These are phyloP conservation scores for Ceratocystis ficicola DNA, from an alignment of 2,329 filamentous ascomycete species.

Conservation along the genomic window DNA sequence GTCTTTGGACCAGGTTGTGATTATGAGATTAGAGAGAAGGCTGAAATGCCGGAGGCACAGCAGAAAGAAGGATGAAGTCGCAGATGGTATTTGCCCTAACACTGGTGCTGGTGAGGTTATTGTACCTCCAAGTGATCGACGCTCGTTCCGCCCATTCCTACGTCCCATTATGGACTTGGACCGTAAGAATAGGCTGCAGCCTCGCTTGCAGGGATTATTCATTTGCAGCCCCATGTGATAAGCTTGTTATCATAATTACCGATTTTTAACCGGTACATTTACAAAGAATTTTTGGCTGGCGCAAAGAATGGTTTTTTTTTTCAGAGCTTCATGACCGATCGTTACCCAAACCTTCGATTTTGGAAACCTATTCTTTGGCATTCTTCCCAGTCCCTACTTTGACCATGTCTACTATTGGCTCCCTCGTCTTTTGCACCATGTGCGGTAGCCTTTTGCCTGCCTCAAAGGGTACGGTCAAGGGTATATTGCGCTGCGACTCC, in stretches of 20 bases:
- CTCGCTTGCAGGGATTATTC: slow-evolving; percentile 21
- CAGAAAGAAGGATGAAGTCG: background rate
- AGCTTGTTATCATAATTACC: slow-evolving; percentile 19
- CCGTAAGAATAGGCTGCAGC: slow-evolving; percentile 11
- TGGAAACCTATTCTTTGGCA: no score
- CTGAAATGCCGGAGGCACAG: background rate
- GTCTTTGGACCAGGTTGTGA: background rate
- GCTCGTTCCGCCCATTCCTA: slow-evolving; percentile 12
- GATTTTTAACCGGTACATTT: background rate
- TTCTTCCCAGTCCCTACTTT: background rate
- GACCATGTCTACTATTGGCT: slow-evolving; percentile 80
- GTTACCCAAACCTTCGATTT: no score
- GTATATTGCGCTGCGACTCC: slow-evolving; percentile 68
- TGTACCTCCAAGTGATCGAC: slow-evolving; percentile 6
- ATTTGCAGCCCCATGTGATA: slow-evolving; percentile 10
- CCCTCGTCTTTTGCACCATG: slow-evolving; percentile 81
- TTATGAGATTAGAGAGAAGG: background rate
- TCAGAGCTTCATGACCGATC: background rate
- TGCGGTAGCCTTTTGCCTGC: slow-evolving; percentile 83
- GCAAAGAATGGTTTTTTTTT: slow-evolving; percentile 11
- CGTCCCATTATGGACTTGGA: slow-evolving; percentile 1
- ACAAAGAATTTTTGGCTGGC: slow-evolving; percentile 17
- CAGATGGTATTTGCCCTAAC: background rate
- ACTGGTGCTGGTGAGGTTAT: background rate
- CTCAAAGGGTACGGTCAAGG: slow-evolving; percentile 63